Evolutionary conservation across 495 filamentous ascomycete genomes (phyloP).

Genomic region (Penicillium antarcticum): DNA sequence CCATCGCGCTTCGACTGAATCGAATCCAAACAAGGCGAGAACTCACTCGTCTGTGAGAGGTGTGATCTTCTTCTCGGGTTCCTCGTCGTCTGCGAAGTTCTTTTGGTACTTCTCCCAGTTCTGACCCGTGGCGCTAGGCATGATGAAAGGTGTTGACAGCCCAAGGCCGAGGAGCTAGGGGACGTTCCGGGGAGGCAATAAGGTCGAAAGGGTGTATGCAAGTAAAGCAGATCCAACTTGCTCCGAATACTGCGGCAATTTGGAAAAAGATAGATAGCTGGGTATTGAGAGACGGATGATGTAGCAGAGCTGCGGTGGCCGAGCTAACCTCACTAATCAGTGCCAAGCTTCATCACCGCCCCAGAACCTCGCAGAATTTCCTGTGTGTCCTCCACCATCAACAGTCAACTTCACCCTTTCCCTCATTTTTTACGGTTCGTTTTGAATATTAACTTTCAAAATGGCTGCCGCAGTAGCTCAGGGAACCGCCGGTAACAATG

Average conservation of each 20-base stretch:
- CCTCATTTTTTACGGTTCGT: constrained; percentile 25
- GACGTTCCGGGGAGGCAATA: constrained; percentile 5
- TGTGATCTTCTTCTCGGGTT: constrained; percentile 98
- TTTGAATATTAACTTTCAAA: constrained; percentile 36
- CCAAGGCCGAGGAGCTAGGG: constrained; percentile 20
- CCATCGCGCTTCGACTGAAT: constrained; percentile 4
- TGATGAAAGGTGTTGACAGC: constrained; percentile 43
- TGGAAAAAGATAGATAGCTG: constrained; percentile 16
- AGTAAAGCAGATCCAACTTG: not conserved
- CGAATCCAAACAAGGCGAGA: not conserved
- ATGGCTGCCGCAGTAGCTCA: constrained; percentile 65
- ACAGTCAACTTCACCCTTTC: constrained; percentile 22
- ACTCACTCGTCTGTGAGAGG: constrained; percentile 92
- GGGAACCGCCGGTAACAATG: constrained; percentile 58
- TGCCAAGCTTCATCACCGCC: constrained; percentile 47
- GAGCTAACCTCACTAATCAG: constrained; percentile 42
- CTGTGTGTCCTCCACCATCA: constrained; percentile 32
- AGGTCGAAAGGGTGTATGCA: constrained; percentile 2
- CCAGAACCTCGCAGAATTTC: constrained; percentile 58
- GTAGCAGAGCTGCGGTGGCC: constrained; percentile 30
- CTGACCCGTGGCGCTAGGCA: constrained; percentile 89
- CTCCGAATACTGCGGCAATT: constrained; percentile 5
- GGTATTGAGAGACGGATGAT: constrained; percentile 22
- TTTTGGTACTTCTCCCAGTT: constrained; percentile 99
- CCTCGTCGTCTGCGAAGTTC: constrained; percentile 92